phyloP scores from a whole-genome alignment of 2,329 filamentous ascomycete genomes.

The Stemphylium lycopersici region DNA sequence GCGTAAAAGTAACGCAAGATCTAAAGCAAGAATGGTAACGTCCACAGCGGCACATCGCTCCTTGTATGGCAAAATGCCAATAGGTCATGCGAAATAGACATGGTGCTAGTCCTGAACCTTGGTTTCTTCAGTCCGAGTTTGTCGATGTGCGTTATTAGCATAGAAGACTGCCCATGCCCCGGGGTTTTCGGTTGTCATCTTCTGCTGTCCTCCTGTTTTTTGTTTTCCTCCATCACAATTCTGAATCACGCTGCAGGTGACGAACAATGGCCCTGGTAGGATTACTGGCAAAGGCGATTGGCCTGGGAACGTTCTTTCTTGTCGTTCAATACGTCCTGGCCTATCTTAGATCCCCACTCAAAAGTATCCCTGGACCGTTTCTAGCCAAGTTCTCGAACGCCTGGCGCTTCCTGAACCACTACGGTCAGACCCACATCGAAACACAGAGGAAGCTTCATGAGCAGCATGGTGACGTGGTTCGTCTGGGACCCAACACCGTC shows the following conservation, averaged over 20 bases:
- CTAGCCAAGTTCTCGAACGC: conserved; percentile 42
- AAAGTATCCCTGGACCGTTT: conserved; percentile 40
- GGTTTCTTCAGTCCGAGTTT: background rate
- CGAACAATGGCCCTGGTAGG: conserved; percentile 19
- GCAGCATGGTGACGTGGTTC: conserved; percentile 38
- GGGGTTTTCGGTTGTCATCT: background rate
- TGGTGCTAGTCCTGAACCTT: background rate
- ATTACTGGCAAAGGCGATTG: conserved; percentile 20
- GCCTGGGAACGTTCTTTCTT: conserved; percentile 21
- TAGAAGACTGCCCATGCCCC: background rate
- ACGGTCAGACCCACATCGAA: conserved; percentile 37
- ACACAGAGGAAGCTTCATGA: conserved; percentile 38
- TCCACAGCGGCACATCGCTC: background rate
- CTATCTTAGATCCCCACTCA: conserved; percentile 40
- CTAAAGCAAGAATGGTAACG: background rate
- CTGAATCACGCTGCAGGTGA: conserved; percentile 9
- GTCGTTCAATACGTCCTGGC: conserved; percentile 27
- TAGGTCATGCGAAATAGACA: background rate
- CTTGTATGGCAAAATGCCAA: background rate
- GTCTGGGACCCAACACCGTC: conserved; percentile 39
- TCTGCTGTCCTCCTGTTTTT: background rate
- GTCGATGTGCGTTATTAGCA: background rate
- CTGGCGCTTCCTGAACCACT: conserved; percentile 41
- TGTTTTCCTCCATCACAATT: background rate
- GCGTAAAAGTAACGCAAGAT: background rate